Conservation (phyloP, 2,329 filamentous ascomycete species). For the Fusarium abutilonis region DNA sequence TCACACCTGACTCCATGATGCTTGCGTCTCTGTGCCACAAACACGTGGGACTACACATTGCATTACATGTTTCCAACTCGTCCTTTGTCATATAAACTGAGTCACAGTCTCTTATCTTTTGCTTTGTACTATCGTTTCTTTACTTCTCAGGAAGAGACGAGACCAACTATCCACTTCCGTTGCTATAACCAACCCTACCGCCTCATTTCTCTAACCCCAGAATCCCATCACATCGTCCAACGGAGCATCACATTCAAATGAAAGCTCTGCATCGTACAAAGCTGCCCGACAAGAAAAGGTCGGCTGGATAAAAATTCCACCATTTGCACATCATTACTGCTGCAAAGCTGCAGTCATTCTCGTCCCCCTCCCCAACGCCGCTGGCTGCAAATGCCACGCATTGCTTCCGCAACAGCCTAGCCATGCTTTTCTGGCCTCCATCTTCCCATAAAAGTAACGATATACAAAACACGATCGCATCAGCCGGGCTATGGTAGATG, state of each 20-base stretch:
- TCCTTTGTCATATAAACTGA: constrained; percentile 4
- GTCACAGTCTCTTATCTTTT: background rate
- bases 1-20: constrained; percentile 14
- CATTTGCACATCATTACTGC: constrained; percentile 4
- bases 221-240: constrained; percentile 8
- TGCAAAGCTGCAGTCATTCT: constrained; percentile 21
- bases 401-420: constrained; percentile 14
- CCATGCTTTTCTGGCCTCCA: constrained; percentile 9
- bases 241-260: constrained; percentile 9
- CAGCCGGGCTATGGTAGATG: constrained; percentile 27
- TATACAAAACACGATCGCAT: constrained; percentile 16
- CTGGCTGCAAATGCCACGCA: constrained; percentile 34
- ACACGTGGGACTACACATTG: constrained; percentile 12
- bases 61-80: background rate
- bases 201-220: background rate
- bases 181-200: constrained; percentile 2
- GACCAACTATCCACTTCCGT: background rate
- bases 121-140: background rate
- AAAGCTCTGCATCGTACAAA: constrained; percentile 15
- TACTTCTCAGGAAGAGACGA: background rate
- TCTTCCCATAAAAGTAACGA: constrained; percentile 19
- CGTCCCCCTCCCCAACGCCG: constrained; percentile 32
- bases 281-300: constrained; percentile 8
- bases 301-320: constrained; percentile 9
- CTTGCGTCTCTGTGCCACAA: constrained; percentile 17